phyloP scores from a whole-genome alignment of 2,329 filamentous ascomycete species.

The Chaetomiaceae sp. region DNA sequence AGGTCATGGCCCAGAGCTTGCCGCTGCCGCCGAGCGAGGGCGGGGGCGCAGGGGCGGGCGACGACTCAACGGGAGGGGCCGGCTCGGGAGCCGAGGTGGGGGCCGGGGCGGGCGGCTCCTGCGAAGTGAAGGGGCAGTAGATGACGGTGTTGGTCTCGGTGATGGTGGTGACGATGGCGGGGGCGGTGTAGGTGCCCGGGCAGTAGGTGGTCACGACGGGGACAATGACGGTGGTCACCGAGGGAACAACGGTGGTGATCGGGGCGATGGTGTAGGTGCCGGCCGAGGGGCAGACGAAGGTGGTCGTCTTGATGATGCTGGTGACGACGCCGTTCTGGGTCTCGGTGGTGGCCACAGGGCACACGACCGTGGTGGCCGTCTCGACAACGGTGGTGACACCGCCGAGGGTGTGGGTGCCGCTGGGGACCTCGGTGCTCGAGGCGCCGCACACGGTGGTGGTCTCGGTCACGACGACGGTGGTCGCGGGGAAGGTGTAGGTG shows the following conservation, averaged over 20 bases:
- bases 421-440: slow-evolving; percentile 55
- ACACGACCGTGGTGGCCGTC: slow-evolving; percentile 61
- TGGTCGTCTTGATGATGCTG: slow-evolving; percentile 64
- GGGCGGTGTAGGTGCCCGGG: slow-evolving; percentile 69
- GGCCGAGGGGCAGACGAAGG: slow-evolving; percentile 66
- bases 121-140: slow-evolving; percentile 62
- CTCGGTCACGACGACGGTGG: slow-evolving; percentile 62
- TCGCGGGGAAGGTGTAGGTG: slow-evolving; percentile 70
- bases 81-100: slow-evolving; percentile 21
- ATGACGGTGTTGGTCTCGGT: slow-evolving; percentile 64
- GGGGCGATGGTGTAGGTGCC: slow-evolving; percentile 74
- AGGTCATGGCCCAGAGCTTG: slow-evolving; percentile 69
- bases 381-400: slow-evolving; percentile 68
- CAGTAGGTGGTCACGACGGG: slow-evolving; percentile 60
- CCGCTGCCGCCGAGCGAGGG: slow-evolving; percentile 37
- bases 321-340: slow-evolving; percentile 56
- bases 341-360: slow-evolving; percentile 62
- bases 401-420: slow-evolving; percentile 64
- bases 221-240: slow-evolving; percentile 55
- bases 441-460: slow-evolving; percentile 63
- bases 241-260: slow-evolving; percentile 54
- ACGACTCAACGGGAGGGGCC: slow-evolving; percentile 18
- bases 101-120: slow-evolving; percentile 27
- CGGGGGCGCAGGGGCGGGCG: slow-evolving; percentile 18
- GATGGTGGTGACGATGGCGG: slow-evolving; percentile 61